These are phyloP conservation scores for Colletotrichum tofieldiae DNA, from an alignment of 2,329 filamentous ascomycete genomes.

Conservation along the genomic window DNA sequence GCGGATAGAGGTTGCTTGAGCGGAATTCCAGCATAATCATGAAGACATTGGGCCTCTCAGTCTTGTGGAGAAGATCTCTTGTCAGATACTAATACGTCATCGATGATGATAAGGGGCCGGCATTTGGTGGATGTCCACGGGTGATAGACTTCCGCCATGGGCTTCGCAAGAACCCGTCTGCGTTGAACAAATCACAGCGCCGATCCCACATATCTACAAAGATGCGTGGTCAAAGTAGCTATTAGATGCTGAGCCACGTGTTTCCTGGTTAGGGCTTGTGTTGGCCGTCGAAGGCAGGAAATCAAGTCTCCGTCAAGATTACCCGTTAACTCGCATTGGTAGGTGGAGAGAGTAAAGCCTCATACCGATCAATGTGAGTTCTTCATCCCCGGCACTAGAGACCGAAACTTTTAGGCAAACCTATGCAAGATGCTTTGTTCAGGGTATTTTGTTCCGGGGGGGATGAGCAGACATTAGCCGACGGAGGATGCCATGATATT, in stretches of 20 bases:
- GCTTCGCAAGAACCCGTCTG: background rate
- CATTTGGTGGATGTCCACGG: background rate
- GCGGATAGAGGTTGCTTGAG: conserved; percentile 11
- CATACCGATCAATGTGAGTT: no score
- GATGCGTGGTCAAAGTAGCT: background rate
- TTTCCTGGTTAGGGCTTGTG: background rate
- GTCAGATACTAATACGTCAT: background rate
- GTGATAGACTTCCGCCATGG: background rate
- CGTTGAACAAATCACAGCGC: background rate
- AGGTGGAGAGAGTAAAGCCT: background rate
- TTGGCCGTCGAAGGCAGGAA: background rate
- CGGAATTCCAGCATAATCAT: conserved; percentile 18
- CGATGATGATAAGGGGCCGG: background rate
- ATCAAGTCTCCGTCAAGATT: background rate
- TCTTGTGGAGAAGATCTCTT: background rate
- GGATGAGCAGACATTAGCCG: background rate
- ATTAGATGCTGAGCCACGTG: background rate
- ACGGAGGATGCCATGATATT: background rate
- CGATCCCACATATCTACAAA: background rate
- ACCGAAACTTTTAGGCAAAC: background rate
- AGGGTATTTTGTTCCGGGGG: background rate
- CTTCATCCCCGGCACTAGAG: background rate
- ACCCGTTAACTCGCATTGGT: background rate
- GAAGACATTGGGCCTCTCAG: background rate
- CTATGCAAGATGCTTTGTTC: background rate